These are phyloP conservation scores for Botrytis byssoidea DNA, from an alignment of 2,329 filamentous ascomycete species.

Conservation along the genomic window DNA sequence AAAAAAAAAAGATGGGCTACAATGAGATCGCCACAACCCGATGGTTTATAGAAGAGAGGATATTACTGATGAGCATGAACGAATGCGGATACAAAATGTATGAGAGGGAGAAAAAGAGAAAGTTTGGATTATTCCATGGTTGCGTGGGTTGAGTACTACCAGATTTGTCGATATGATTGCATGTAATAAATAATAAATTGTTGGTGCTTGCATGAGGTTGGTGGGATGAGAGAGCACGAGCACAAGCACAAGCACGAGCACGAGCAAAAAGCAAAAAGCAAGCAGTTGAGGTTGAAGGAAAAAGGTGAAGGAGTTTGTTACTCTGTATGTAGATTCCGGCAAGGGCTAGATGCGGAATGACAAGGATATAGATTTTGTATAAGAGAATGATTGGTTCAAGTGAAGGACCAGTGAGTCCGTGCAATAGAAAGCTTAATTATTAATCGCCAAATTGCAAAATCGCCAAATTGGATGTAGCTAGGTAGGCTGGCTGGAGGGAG, in stretches of 20 bases:
- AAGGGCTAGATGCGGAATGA: slow-evolving; percentile 9
- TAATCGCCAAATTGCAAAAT: background rate
- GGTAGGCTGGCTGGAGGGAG: background rate
- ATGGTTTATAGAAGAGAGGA: background rate
- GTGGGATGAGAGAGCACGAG: background rate
- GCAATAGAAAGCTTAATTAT: slow-evolving; percentile 1
- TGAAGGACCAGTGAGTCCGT: background rate
- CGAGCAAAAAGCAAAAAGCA: background rate
- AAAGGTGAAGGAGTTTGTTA: background rate
- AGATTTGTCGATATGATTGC: background rate
- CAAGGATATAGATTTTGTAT: background rate
- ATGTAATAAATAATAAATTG: slow-evolving; percentile 5
- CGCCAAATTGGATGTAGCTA: background rate
- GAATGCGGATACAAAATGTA: background rate
- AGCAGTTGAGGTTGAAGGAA: background rate
- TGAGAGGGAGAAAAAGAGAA: background rate
- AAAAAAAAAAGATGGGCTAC: background rate
- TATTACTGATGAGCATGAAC: background rate
- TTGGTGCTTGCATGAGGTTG: background rate
- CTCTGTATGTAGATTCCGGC: background rate
- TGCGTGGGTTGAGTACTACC: background rate
- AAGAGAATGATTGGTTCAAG: background rate
- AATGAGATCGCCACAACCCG: background rate
- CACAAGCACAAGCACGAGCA: background rate
- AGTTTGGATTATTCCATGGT: slow-evolving; percentile 3